phyloP scores from a whole-genome alignment of 1,284 basidiomycete genomes.

The Ganoderma multipileum region DNA sequence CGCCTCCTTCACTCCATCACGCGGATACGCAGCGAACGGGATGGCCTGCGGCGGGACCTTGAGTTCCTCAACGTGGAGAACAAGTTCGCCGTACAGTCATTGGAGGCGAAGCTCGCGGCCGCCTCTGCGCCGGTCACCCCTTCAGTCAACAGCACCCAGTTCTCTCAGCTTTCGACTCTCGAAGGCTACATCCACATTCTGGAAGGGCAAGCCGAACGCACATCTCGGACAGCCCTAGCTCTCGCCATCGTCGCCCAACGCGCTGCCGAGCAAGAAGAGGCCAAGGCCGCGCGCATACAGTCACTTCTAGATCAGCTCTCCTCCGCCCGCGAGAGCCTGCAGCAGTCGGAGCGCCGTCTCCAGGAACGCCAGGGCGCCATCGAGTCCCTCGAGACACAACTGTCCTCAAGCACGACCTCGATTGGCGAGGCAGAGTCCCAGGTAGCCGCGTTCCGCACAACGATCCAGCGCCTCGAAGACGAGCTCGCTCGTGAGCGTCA shows the following conservation, averaged over 20 bases:
- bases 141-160: slow-evolving; percentile 18
- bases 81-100: slow-evolving; percentile 67
- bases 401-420: slow-evolving; percentile 30
- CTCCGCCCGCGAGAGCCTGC: slow-evolving; percentile 15
- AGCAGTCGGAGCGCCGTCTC: slow-evolving; percentile 10
- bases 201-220: slow-evolving; percentile 39
- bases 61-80: slow-evolving; percentile 78
- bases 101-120: slow-evolving; percentile 54
- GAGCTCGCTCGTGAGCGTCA: slow-evolving; percentile 38
- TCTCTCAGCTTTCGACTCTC: slow-evolving; percentile 24
- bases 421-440: slow-evolving; percentile 38
- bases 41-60: slow-evolving; percentile 68
- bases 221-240: slow-evolving; percentile 22
- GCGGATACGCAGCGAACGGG: slow-evolving; percentile 74
- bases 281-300: slow-evolving; percentile 19
- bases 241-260: slow-evolving; percentile 34
- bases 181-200: slow-evolving; percentile 19
- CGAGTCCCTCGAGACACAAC: slow-evolving; percentile 15
- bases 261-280: slow-evolving; percentile 19
- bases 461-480: slow-evolving; percentile 44
- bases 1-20: slow-evolving; percentile 67
- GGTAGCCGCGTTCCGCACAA: slow-evolving; percentile 34
- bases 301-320: slow-evolving; percentile 16
- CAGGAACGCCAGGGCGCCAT: slow-evolving; percentile 17
- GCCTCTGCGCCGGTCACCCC: slow-evolving; percentile 25